Base-by-base conservation (phyloP, 1,284 basidiomycete species). In the Tranzscheliella williamsii region DNA sequence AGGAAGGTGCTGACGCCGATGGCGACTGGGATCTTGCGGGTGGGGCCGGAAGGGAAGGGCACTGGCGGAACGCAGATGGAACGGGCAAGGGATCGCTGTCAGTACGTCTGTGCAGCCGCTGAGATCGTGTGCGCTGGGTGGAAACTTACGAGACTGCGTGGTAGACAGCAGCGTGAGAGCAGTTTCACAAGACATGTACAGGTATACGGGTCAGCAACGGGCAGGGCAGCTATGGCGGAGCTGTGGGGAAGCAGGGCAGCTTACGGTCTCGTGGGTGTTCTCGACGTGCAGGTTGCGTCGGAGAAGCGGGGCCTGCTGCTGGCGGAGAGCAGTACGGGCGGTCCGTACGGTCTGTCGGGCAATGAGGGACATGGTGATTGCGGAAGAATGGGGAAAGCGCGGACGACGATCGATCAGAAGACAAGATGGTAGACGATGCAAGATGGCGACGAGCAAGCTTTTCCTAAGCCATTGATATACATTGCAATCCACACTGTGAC, bases 241-340 rank as follows among this genome's bases (percentile, higher is more conserved):
- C n/a, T n/a, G n/a, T n/a, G n/a, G n/a, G n/a, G n/a, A n/a, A n/a
- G n/a, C n/a, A 13, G 8, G n/a, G 24, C 39, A 5, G 72, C 74
- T 55, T 48, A 75, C 74, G 24, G 56, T 75, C 42, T 75, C 68
- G 44, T 57, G 50, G 8, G 71, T 76, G 71, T 76, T 76, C 55
- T 76, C 74, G 44, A 76, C 48, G 73, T 76, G 74, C 12, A 69
- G 34, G 40, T 55, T 61, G 30, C 65, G 62, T 27, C 72, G 70
- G 38, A 68, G 53, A 26, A 60, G 11, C 27, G 58, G 68, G 15
- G 55, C 49, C 42, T 56, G 58, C 39, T 67, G 51, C 61, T 61
- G 55, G 16, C 65, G 65, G 29, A 71, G 26, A 45, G 61, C 67
- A 39, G 57, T 47, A 39, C 68, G 68, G 24, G 68, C 53, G 34